These are phyloP conservation scores for Fusarium heterosporum DNA, from an alignment of 2,329 filamentous ascomycete genomes.

Conservation along the genomic window DNA sequence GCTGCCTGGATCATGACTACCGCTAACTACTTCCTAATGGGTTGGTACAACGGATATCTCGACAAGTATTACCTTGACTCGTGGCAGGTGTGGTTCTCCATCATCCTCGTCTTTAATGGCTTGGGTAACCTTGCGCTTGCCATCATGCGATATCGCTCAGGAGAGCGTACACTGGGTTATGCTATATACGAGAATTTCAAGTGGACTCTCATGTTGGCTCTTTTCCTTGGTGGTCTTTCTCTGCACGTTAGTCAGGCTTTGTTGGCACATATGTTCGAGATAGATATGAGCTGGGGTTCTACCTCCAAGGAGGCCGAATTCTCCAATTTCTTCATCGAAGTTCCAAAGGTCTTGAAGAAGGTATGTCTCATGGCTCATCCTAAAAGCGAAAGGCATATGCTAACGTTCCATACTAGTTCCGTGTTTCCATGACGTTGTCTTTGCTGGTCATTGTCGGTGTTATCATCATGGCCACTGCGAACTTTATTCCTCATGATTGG, in stretches of 20 bases:
- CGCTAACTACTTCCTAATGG: conserved; percentile 79
- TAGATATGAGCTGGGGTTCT: conserved; percentile 88
- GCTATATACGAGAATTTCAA: conserved; percentile 74
- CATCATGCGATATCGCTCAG: conserved; percentile 77
- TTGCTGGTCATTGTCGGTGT: conserved; percentile 69
- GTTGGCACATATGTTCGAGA: conserved; percentile 84
- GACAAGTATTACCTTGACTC: conserved; percentile 85
- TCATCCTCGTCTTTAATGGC: conserved; percentile 81
- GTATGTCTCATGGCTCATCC: conserved; percentile 65
- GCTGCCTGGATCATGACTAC: conserved; percentile 80
- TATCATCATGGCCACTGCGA: conserved; percentile 71
- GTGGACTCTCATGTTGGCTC: conserved; percentile 78
- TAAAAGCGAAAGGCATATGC: conserved; percentile 40
- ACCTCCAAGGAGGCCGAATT: conserved; percentile 86
- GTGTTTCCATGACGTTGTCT: conserved; percentile 75
- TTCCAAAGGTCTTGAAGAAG: conserved; percentile 80
- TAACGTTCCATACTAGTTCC: conserved; percentile 65
- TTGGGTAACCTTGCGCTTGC: conserved; percentile 79
- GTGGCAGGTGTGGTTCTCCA: conserved; percentile 84
- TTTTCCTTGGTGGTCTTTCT: conserved; percentile 85
- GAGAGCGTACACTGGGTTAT: conserved; percentile 69
- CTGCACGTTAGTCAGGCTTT: conserved; percentile 85
- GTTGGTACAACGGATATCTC: conserved; percentile 81
- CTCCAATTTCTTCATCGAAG: conserved; percentile 86
- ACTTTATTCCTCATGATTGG: conserved; percentile 75